These are phyloP conservation scores for Desmodesmus armatus DNA, from an alignment of 139 green algal genomes.

Conservation along the genomic window DNA sequence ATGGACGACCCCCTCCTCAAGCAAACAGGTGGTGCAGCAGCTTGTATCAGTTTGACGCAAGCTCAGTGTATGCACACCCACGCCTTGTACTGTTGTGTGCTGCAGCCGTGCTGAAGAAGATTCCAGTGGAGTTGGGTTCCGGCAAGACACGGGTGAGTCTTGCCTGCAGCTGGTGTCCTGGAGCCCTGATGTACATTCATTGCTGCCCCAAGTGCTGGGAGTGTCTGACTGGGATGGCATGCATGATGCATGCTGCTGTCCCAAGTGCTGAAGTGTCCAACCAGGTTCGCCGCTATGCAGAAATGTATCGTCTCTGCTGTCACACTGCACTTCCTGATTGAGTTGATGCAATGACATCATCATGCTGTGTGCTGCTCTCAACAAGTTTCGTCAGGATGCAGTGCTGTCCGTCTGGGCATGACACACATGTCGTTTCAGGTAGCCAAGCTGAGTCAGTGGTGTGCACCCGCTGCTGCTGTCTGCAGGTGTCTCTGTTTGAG, in stretches of 20 bases:
- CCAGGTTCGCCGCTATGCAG: background rate
- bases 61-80: too few species aligned
- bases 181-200: background rate
- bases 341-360: background rate
- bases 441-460: background rate
- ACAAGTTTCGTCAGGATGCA: background rate
- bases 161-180: background rate
- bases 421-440: background rate
- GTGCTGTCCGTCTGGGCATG: background rate
- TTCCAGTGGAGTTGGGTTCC: slow-evolving; percentile 34
- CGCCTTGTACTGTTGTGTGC: too few species aligned
- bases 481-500: slow-evolving; percentile 45
- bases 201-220: background rate
- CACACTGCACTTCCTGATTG: background rate
- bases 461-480: background rate
- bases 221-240: background rate
- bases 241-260: background rate
- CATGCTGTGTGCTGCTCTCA: background rate
- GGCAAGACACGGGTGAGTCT: slow-evolving; percentile 36
- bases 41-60: too few species aligned
- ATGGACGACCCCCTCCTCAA: too few species aligned
- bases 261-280: background rate
- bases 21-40: too few species aligned
- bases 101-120: slow-evolving; percentile 39
- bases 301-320: background rate